Conservation (phyloP, 1,284 basidiomycete genomes). For the Ganoderma resinaceum region DNA sequence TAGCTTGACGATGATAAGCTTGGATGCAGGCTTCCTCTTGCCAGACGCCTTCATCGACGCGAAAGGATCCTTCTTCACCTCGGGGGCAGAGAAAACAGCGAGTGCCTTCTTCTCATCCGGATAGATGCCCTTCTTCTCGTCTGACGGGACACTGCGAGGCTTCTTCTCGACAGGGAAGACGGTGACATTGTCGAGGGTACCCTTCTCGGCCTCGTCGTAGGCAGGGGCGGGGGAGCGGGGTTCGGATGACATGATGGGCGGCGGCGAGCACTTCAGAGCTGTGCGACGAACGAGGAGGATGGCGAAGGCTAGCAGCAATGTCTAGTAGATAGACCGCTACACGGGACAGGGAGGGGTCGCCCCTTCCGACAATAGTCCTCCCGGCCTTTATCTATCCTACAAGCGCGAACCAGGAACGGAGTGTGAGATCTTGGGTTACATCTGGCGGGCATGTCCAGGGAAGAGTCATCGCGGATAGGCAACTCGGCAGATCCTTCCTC, state of each 20-base stretch:
- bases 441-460: conserved; percentile 25
- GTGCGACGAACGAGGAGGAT: conserved; percentile 18
- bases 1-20: conserved; percentile 62
- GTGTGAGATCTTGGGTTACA: conserved; percentile 27
- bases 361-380: conserved; percentile 28
- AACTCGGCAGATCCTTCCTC: conserved; percentile 29
- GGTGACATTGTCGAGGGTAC: conserved; percentile 49
- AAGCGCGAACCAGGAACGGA: conserved; percentile 33
- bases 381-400: conserved; percentile 32
- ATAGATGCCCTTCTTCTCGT: conserved; percentile 44
- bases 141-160: conserved; percentile 27
- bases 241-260: conserved; percentile 35
- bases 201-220: conserved; percentile 65
- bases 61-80: conserved; percentile 51
- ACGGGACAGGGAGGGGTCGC: conserved; percentile 30
- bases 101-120: conserved; percentile 46
- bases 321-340: conserved; percentile 28
- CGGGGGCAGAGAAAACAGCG: conserved; percentile 38
- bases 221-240: conserved; percentile 42
- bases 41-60: conserved; percentile 39
- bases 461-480: conserved; percentile 25
- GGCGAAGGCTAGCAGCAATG: conserved; percentile 21
- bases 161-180: conserved; percentile 46
- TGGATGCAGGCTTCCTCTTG: conserved; percentile 56
- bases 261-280: conserved; percentile 15